phyloP scores from a whole-genome alignment of 2,329 filamentous ascomycete species.

The Ambrosiella xylebori region DNA sequence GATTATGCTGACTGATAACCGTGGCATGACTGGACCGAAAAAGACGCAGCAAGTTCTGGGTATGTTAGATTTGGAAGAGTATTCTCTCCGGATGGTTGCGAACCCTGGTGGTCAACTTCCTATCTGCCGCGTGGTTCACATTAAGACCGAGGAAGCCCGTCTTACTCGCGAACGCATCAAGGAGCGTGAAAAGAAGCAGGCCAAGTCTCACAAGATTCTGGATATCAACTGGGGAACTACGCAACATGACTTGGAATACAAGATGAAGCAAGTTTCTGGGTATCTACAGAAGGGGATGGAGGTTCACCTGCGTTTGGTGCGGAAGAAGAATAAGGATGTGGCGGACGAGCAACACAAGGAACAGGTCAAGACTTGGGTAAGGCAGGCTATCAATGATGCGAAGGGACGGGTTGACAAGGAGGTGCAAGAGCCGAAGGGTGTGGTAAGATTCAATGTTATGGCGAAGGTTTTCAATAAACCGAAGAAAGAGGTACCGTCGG shows the following conservation, averaged over 20 bases:
- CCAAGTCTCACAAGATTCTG: constrained; percentile 49
- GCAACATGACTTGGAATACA: constrained; percentile 54
- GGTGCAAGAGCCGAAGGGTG: constrained; percentile 25
- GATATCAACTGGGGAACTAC: constrained; percentile 84
- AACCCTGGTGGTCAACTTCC: constrained; percentile 21
- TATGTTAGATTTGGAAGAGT: constrained; percentile 20
- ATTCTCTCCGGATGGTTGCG: constrained; percentile 26
- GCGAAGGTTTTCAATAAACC: constrained; percentile 1
- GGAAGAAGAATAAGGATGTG: constrained; percentile 36
- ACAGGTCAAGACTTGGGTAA: constrained; percentile 29
- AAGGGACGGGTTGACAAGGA: constrained; percentile 28
- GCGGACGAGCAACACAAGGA: constrained; percentile 45
- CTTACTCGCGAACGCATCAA: constrained; percentile 27
- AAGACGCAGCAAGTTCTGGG: constrained; percentile 25
- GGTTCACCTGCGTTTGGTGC: constrained; percentile 57
- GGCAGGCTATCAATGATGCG: constrained; percentile 15
- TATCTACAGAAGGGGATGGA: constrained; percentile 60
- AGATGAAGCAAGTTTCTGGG: constrained; percentile 44
- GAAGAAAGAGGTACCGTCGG: not conserved
- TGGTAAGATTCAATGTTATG: constrained; percentile 28
- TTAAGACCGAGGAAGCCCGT: constrained; percentile 30
- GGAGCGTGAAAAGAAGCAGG: constrained; percentile 25
- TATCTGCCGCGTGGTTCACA: constrained; percentile 55
- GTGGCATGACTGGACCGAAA: constrained; percentile 23
- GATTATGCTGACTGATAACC: constrained; percentile 26